These are phyloP conservation scores for Suillus placidus DNA, from an alignment of 768 basidiomycete species.

Conservation along the genomic window DNA sequence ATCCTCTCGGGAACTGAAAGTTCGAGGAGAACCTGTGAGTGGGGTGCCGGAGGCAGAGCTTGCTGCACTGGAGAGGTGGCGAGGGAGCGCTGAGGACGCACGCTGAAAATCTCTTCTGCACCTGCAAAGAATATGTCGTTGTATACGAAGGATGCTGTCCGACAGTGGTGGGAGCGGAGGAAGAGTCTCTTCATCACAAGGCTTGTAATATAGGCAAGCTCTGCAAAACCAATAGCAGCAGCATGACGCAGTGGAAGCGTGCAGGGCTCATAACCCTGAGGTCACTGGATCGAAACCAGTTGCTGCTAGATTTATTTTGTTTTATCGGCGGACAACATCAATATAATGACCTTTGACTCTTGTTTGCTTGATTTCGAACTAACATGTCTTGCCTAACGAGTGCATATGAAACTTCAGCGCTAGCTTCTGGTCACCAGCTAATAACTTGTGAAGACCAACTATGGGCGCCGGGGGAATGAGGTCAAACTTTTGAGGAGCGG, in stretches of 20 bases:
- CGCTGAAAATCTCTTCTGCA: no score
- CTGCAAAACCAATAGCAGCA: constrained; percentile 33
- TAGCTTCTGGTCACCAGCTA: not conserved
- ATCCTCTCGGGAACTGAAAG: constrained; percentile 23
- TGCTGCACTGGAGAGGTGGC: constrained; percentile 45
- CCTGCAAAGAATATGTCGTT: no score
- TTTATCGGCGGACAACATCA: not conserved
- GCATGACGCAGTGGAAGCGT: constrained; percentile 62
- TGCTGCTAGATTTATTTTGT: constrained; percentile 46
- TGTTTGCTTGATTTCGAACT: no score
- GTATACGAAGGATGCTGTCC: no score
- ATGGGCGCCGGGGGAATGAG: not conserved
- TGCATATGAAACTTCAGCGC: not conserved
- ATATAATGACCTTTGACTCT: no score
- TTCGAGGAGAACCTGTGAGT: constrained; percentile 53
- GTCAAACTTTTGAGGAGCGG: not conserved
- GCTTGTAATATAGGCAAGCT: not conserved
- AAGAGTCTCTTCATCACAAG: no score
- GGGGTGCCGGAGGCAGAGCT: constrained; percentile 57
- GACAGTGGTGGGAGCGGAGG: no score
- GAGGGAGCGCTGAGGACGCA: constrained; percentile 65
- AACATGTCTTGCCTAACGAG: no score
- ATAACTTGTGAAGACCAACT: not conserved
- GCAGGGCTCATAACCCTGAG: constrained; percentile 66
- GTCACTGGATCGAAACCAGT: constrained; percentile 69